Evolutionary conservation across 2,329 filamentous ascomycete genomes (phyloP).

Genomic region (Fusarium irregulare): DNA sequence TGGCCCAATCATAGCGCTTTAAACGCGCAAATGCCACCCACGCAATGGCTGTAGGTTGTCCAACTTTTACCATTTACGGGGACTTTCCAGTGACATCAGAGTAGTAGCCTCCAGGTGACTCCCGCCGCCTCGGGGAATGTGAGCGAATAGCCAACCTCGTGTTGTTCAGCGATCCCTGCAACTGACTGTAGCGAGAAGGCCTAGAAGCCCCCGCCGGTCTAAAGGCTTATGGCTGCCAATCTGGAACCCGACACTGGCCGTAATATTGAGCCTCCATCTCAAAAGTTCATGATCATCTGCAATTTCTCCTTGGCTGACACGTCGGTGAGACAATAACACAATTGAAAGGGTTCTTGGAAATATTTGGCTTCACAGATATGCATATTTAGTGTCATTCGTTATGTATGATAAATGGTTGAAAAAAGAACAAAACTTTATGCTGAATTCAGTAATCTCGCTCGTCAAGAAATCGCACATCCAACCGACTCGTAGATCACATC

Average conservation of each 20-base stretch:
- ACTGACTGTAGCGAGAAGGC: not conserved
- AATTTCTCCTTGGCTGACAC: conserved; percentile 17
- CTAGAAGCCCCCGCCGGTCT: not conserved
- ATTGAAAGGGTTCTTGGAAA: not conserved
- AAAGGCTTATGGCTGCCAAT: not conserved
- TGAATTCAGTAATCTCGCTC: conserved; percentile 28
- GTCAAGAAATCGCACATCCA: conserved; percentile 19
- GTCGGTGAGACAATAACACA: conserved; percentile 9
- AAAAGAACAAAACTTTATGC: conserved; percentile 10
- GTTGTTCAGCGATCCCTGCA: conserved; percentile 39
- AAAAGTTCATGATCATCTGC: conserved; percentile 28
- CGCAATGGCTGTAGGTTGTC: conserved; percentile 6
- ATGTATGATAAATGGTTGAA: not conserved
- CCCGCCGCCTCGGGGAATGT: conserved; percentile 17
- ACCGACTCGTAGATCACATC: conserved; percentile 18
- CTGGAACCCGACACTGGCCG: conserved; percentile 39
- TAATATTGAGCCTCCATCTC: not conserved
- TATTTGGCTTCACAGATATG: not conserved
- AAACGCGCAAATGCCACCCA: conserved; percentile 13
- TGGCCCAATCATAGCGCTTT: conserved; percentile 20
- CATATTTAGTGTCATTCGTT: not conserved
- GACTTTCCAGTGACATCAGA: conserved; percentile 36
- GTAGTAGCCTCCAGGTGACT: conserved; percentile 27
- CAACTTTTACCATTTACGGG: conserved; percentile 5
- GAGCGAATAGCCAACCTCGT: conserved; percentile 34